phyloP scores from a whole-genome alignment of 2,329 filamentous ascomycete species.

The Thelonectria olida region DNA sequence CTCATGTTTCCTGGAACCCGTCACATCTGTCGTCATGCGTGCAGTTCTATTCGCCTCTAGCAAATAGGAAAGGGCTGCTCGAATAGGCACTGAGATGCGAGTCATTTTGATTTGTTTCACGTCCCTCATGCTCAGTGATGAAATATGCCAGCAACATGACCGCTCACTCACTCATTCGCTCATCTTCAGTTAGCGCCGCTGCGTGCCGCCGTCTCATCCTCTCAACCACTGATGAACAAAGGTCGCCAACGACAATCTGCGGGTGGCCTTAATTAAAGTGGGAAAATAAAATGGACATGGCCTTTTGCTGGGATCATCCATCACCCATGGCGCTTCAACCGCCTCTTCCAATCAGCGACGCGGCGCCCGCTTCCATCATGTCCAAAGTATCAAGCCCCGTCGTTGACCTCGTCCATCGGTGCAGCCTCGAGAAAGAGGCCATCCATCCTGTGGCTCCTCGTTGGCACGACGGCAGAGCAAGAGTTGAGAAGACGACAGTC shows the following conservation, averaged over 20 bases:
- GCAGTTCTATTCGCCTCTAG: background rate
- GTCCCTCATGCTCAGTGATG: no score
- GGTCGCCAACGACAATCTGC: constrained; percentile 18
- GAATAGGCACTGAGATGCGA: background rate
- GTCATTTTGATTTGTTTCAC: background rate
- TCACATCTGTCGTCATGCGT: no score
- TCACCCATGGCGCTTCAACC: background rate
- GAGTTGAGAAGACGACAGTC: no score
- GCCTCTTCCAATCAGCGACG: constrained; percentile 32
- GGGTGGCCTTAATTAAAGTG: constrained; percentile 32
- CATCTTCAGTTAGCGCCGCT: constrained; percentile 25
- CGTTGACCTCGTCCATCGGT: no score
- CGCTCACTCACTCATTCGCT: no score
- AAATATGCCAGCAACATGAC: no score
- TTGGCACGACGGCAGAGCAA: no score
- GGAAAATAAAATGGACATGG: constrained; percentile 11
- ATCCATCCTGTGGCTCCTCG: constrained; percentile 10
- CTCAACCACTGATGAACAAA: constrained; percentile 10
- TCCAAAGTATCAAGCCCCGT: constrained; percentile 23
- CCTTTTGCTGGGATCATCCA: constrained; percentile 23
- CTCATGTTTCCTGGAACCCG: no score
- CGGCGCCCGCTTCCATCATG: constrained; percentile 20
- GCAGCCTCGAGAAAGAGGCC: no score
- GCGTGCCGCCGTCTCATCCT: constrained; percentile 5
- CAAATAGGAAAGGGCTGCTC: background rate